phyloP scores from a whole-genome alignment of 179 eudicot species.

The Corrigiola litoralis region DNA sequence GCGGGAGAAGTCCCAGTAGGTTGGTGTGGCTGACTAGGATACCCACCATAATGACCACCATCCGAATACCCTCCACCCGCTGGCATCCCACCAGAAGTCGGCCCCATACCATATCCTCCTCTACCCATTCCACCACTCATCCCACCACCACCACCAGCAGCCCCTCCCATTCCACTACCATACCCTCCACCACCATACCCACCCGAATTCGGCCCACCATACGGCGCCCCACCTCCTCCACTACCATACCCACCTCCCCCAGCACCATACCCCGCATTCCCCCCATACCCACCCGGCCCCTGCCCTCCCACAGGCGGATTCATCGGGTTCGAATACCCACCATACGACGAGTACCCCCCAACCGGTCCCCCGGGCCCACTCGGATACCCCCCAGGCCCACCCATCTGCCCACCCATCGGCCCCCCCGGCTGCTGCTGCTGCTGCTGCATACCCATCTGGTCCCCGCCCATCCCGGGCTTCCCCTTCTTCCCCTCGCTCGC shows the following conservation, averaged over 20 bases:
- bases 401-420: conserved; percentile 24
- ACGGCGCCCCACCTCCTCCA: conserved; percentile 13
- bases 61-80: conserved; percentile 35
- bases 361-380: conserved; percentile 18
- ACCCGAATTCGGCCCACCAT: conserved; percentile 23
- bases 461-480: conserved; percentile 23
- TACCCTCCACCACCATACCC: conserved; percentile 39
- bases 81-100: conserved; percentile 25
- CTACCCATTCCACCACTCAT: conserved; percentile 22
- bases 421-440: too few species aligned
- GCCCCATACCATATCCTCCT: conserved; percentile 39
- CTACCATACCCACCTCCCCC: conserved; percentile 19
- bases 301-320: conserved; percentile 27
- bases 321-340: conserved; percentile 24
- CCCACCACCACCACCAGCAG: conserved; percentile 24
- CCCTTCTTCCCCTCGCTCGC: conserved; percentile 50
- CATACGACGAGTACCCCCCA: conserved; percentile 26
- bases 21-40: conserved; percentile 29
- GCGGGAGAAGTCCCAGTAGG: conserved; percentile 36
- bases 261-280: conserved; percentile 23
- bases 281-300: conserved; percentile 36
- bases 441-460: too few species aligned
- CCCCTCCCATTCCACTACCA: conserved; percentile 21
- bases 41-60: conserved; percentile 36
- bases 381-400: conserved; percentile 12